Base-by-base conservation (phyloP, 805 yeast genomes). In the Lipomyces orientalis region DNA sequence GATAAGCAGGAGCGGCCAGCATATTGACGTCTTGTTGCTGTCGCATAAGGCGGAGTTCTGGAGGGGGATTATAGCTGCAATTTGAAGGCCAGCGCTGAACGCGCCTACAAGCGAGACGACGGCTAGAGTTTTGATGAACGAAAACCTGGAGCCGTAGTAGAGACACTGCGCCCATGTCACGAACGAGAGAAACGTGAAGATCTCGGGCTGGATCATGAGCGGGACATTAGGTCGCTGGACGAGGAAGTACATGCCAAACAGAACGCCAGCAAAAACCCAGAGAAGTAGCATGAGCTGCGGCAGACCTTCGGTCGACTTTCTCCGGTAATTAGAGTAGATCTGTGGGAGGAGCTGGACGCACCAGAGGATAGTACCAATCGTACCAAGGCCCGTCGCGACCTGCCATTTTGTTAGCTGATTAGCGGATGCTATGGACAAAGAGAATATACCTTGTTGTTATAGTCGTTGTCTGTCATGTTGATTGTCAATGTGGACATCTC, bases 331-430 rank as follows among this genome's bases (percentile, higher is more conserved):
- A 76, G 87, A 82, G 65, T 87, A 81, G 58, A 93, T 88, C 75
- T 91, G 98, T 1, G 98, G 98, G 0, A 93, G 82, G 71, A 94
- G 80, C 79, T 94, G 98, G 71, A 93, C 81, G 77, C 98, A 93
- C 98, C 98, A 94, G 66, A 90, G 84, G 1, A 93, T 87, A 0
- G 98, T 94, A 5, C 97, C 98, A 1, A 91, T 82, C 12, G 97
- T 93, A 1, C 92, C 97, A 64, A 92, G 82, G 6, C 89, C 62
- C 12, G 65, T 65, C 14, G 65, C 65, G 2, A 59, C 52, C 61
- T 60, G 62, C 2, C 9, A 16, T 25, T 52, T 25, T 52, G 29
- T 31, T 25, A 25, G 55, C 29, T 22, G 55, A 52, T n/a, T 25
- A 52, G 22, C 9, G 22, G 34, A 52, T 31, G 22, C n/a, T 12